These are phyloP conservation scores for Pilatotrama ljubarskyi DNA, from an alignment of 768 basidiomycete species.

Conservation along the genomic window DNA sequence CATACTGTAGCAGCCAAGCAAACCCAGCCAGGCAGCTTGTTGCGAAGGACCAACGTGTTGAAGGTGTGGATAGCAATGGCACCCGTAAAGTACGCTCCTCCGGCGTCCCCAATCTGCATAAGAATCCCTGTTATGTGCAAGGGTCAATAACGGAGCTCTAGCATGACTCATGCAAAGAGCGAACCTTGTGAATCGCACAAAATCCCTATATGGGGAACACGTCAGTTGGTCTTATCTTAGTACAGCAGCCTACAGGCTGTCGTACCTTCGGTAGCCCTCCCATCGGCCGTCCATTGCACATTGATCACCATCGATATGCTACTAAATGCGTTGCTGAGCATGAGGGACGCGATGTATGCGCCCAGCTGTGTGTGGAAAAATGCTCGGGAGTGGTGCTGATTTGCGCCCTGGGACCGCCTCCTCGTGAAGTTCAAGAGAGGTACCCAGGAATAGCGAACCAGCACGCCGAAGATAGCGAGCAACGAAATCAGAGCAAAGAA, in stretches of 20 bases:
- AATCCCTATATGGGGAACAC: constrained; percentile 35
- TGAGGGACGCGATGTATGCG: constrained; percentile 62
- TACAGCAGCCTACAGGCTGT: not conserved
- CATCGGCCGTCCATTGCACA: constrained; percentile 42
- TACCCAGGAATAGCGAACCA: constrained; percentile 49
- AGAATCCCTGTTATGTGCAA: constrained; percentile 31
- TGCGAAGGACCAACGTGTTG: constrained; percentile 59
- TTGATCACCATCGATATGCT: constrained; percentile 55
- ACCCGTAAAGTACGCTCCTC: constrained; percentile 63
- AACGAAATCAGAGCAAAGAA: constrained; percentile 56
- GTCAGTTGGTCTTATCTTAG: not conserved
- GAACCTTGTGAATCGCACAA: constrained; percentile 67
- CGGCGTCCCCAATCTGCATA: constrained; percentile 62
- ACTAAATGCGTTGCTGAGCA: constrained; percentile 57
- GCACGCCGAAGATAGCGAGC: constrained; percentile 52
- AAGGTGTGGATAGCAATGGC: constrained; percentile 69
- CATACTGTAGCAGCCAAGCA: constrained; percentile 42
- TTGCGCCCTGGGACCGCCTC: constrained; percentile 6
- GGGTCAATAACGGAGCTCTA: not conserved
- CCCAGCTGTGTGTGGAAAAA: constrained; percentile 77
- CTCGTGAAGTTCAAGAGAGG: constrained; percentile 36
- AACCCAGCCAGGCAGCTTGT: constrained; percentile 51
- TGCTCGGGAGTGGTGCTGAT: constrained; percentile 34
- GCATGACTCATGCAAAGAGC: too few relatives aligned
- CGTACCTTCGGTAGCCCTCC: constrained; percentile 11